Base-by-base conservation (phyloP, 2,329 filamentous ascomycete species). In the Cordyceps pruinosa region DNA sequence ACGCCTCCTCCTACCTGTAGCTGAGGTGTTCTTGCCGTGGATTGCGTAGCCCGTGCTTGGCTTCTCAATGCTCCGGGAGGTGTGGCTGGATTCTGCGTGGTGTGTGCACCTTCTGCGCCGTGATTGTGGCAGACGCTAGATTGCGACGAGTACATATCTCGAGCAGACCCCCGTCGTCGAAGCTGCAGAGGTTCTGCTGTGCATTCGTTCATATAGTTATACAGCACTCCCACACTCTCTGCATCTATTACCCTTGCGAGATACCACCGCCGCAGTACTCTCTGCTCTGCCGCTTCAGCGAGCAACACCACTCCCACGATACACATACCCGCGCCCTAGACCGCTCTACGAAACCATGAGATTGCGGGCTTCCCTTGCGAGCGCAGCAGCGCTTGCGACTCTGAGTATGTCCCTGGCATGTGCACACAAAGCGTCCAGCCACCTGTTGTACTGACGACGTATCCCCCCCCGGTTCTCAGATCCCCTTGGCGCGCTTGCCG, bases 401-500 rank as follows among this genome's bases (percentile, higher is more conserved):
- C 51, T 58, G 8, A 26, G 51, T 58, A 61, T 10, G 46, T 47
- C 35, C 12, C 15, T 15, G 1, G 10, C 12, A 12, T 23, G 30
- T 30, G 13, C 47, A 26, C 23, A 49, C 15, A 34, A 45, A 26
- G 13, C 35, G n/a, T n/a, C n/a, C n/a, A n/a, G n/a, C n/a, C n/a
- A n/a, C n/a, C n/a, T n/a, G n/a, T n/a, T n/a, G n/a, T n/a, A n/a
- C n/a, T n/a, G n/a, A n/a, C n/a, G n/a, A n/a, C 35, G 21, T 47
- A 21, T 21, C 37, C 23, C 23, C 2, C 23, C 3, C 21, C 7
- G 21, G 39, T 35, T n/a, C 15, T 8, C 30, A 52, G 47, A 35
- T 21, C 26, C 59, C 10, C 52, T 58, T 17, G 58, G 56, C 12
- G 59, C 60, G 19, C 63, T 58, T 6, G 68, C 68, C 47, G 63